These are phyloP conservation scores for Tricholoma sp. DNA, from an alignment of 768 basidiomycete species.

Conservation along the genomic window DNA sequence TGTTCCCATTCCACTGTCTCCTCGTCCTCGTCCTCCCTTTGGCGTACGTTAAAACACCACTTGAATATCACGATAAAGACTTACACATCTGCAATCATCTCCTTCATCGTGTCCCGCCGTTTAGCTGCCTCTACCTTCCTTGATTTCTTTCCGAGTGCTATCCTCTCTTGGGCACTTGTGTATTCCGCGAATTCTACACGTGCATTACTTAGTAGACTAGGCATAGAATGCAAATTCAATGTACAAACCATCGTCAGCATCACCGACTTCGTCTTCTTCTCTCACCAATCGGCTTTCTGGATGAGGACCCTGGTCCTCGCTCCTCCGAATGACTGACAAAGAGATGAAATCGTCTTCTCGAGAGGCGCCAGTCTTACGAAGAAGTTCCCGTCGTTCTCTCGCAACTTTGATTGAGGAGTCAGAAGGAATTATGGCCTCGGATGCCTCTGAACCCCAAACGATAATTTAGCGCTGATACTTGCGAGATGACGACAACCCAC, in stretches of 20 bases:
- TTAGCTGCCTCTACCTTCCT: conserved; percentile 65
- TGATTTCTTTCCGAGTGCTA: conserved; percentile 80
- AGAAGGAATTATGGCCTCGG: conserved; percentile 54
- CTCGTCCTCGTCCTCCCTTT: conserved; percentile 68
- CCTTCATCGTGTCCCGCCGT: conserved; percentile 65
- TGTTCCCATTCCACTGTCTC: conserved; percentile 83
- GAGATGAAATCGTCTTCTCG: conserved; percentile 76
- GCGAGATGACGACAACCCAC: conserved; percentile 18
- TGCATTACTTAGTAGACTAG: neutral
- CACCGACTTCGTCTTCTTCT: conserved; percentile 85
- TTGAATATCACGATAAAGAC: conserved; percentile 20
- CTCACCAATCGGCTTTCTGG: conserved; percentile 77
- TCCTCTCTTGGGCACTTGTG: conserved; percentile 82
- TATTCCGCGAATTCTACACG: conserved; percentile 78
- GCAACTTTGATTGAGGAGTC: conserved; percentile 68
- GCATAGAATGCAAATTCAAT: neutral
- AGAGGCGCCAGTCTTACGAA: conserved; percentile 44
- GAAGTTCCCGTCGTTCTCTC: conserved; percentile 68
- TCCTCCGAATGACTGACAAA: conserved; percentile 56
- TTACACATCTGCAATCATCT: conserved; percentile 79
- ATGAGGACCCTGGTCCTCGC: conserved; percentile 67
- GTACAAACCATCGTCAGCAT: conserved; percentile 77
- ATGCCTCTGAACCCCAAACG: conserved; percentile 10
- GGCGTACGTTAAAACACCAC: neutral
- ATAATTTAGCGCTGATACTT: neutral